A percentile compares a stretch with the other conserved stretches of the same genome.
These are phyloP conservation scores for Coemansia sp. DNA, from an alignment of 192 early-diverging fungal genomes.

Conservation along the genomic window DNA sequence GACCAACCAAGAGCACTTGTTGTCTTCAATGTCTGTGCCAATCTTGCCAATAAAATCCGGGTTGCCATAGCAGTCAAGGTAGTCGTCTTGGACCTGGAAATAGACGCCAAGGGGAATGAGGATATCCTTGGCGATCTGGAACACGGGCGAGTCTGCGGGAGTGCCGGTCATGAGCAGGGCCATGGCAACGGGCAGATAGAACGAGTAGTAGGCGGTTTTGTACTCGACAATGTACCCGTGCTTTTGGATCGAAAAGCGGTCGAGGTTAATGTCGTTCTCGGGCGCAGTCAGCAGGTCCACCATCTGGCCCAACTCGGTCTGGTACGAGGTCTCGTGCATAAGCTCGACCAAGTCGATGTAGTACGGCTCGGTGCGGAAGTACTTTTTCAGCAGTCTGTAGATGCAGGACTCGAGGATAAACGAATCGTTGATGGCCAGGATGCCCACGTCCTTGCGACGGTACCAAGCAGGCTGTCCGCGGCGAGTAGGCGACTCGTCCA, in stretches of 20 bases:
- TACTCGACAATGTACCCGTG: slow-evolving; percentile 91
- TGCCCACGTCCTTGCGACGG: slow-evolving; percentile 73
- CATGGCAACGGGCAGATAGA: slow-evolving; percentile 95
- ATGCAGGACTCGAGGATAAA: slow-evolving; percentile 90
- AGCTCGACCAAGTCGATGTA: slow-evolving; percentile 91
- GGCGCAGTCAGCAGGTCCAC: slow-evolving; percentile 98
- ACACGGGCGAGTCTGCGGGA: slow-evolving; percentile 65
- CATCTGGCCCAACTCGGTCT: slow-evolving; percentile 96
- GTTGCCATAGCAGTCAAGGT: slow-evolving; percentile 91
- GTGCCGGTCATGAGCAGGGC: slow-evolving; percentile 89
- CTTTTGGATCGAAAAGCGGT: slow-evolving; percentile 88
- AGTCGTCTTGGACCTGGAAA: slow-evolving; percentile 99
- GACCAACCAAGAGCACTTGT: slow-evolving; percentile 99
- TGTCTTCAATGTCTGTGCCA: slow-evolving; percentile 98
- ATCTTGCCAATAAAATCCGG: slow-evolving; percentile 95
- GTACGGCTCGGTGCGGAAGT: slow-evolving; percentile 80
- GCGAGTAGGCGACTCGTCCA: slow-evolving; percentile 93
- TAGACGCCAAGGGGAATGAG: slow-evolving; percentile 95
- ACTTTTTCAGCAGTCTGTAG: slow-evolving; percentile 91
- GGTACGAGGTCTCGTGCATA: slow-evolving; percentile 92
- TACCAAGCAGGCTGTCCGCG: slow-evolving; percentile 99
- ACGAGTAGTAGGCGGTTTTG: slow-evolving; percentile 99
- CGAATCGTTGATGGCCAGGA: slow-evolving; percentile 93
- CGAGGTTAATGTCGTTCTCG: slow-evolving; percentile 89
- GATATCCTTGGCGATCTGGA: slow-evolving; percentile 77